These are phyloP conservation scores for Senna siamea DNA, from an alignment of 306 rosid species.

Conservation along the genomic window DNA sequence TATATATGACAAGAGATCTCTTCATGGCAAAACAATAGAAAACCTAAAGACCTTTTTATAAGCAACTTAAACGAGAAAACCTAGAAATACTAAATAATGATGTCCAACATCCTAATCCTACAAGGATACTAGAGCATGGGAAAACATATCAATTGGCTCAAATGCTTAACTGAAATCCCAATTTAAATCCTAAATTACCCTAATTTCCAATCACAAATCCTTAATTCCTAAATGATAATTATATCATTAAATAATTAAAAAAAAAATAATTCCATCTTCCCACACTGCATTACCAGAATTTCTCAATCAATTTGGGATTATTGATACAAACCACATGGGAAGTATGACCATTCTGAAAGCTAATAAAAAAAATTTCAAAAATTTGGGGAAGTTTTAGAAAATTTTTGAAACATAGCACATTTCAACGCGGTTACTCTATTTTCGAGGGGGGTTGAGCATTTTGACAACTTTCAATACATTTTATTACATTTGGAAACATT, in stretches of 20 bases:
- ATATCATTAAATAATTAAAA: too few species aligned
- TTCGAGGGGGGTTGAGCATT: too few species aligned
- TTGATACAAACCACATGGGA: slow-evolving; percentile 10
- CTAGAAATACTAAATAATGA: neutral
- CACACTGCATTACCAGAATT: neutral
- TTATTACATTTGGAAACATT: slow-evolving; percentile 12
- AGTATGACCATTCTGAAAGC: slow-evolving; percentile 1
- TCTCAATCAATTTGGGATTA: slow-evolving; percentile 2
- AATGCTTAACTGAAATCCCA: neutral
- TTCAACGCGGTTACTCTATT: neutral
- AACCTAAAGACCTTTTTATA: neutral
- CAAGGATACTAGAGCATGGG: neutral
- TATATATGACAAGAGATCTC: too few species aligned
- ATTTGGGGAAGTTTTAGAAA: neutral
- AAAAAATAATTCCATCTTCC: neutral
- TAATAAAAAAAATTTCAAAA: neutral
- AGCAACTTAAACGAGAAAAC: neutral
- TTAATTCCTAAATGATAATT: neutral
- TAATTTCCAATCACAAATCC: neutral
- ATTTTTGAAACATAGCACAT: neutral
- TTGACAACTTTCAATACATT: slow-evolving; percentile 4
- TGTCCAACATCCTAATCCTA: neutral
- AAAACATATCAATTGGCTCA: neutral
- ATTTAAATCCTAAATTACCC: neutral
- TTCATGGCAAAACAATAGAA: too few species aligned